Percentiles rank a stretch among this genome's conserved stretches.
Evolutionary conservation across 108 stramenopile species (phyloP).

Genomic region (Pseudonitzschia multiseries): DNA sequence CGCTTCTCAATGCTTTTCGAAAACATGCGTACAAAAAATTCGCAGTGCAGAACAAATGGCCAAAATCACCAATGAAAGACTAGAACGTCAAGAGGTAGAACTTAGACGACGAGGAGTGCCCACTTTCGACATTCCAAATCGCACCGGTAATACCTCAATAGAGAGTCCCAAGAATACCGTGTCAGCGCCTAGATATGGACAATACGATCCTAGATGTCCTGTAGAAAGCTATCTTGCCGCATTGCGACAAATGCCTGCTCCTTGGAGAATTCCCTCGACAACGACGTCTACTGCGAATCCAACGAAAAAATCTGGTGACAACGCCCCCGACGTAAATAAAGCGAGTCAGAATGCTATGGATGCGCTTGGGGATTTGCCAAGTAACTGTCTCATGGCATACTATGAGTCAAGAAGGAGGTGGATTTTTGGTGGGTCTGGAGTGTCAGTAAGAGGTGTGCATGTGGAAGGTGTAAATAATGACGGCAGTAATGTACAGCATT

Average conservation of each 20-base stretch:
- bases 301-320: neutral
- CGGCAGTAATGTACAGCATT: slow-evolving; percentile 69
- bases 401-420: slow-evolving; percentile 81
- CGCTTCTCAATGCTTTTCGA: slow-evolving; percentile 59
- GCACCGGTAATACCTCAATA: slow-evolving; percentile 5
- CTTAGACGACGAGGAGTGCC: slow-evolving; percentile 34
- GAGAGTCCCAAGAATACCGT: slow-evolving; percentile 1
- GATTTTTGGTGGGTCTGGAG: slow-evolving; percentile 79
- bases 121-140: slow-evolving; percentile 21
- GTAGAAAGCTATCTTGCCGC: slow-evolving; percentile 54
- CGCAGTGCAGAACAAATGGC: slow-evolving; percentile 59
- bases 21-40: slow-evolving; percentile 67
- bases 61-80: slow-evolving; percentile 56
- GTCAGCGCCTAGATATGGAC: slow-evolving; percentile 56
- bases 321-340: slow-evolving; percentile 15
- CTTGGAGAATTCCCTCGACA: slow-evolving; percentile 38
- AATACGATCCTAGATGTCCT: slow-evolving; percentile 59
- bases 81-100: slow-evolving; percentile 61
- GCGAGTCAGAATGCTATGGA: slow-evolving; percentile 23
- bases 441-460: slow-evolving; percentile 61
- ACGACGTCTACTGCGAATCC: neutral
- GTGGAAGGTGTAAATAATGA: slow-evolving; percentile 80
- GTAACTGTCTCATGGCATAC: slow-evolving; percentile 67
- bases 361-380: slow-evolving; percentile 54
- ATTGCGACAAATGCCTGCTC: slow-evolving; percentile 67